Evolutionary conservation across 345 rosid genomes (phyloP), one percentile per base, ranked within the genome.

Genomic region (Salix brachista): DNA sequence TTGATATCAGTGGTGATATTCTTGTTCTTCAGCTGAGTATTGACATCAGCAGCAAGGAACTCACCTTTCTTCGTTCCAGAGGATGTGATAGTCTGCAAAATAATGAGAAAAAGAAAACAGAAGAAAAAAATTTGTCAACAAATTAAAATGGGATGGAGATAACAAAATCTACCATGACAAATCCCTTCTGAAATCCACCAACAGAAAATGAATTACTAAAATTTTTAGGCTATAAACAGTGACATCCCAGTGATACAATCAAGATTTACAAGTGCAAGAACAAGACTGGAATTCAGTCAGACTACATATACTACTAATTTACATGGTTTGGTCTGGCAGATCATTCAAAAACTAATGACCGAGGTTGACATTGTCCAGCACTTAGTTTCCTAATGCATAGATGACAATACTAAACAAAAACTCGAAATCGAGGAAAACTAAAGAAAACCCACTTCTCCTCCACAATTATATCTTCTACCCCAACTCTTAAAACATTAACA

Each of bases 21-120:
- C 88, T 89, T 96, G 88, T 90, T 93, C 91, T 88, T 96, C 84
- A 94, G 85, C 88, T 89, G 97, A 41, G 97, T 91, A 74, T 77
- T 83, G 36, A 96, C 88, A 90, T 96, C 99, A 77, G 92, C 97
- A 34, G 90, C 72, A 79, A 96, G 86, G 23, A 92, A 21, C 6
- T 87, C 91, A 70, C 94, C 98, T 80, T 96, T 96, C 90, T 89
- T 92, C 0, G 77, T 83, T 73, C 92, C 98, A 10, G 90, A 70
- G 8, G 97, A 84, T 41, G 99, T 92, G 72, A 96, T 84, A 3
- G 92, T 85, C 99, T 96, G 85, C 69, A 74, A 32, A 54, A 17
- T 8, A 30, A 21, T 2, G 14, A 34, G 2, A 37, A 30, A 5
- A 18, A 4, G 1, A 17, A 16, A 30, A 30, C 30, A 30, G 3